A percentile compares a stretch with the other conserved stretches of the same genome.
phyloP scores from a whole-genome alignment of 208 protist genomes.

The Trypanosoma caninum region DNA sequence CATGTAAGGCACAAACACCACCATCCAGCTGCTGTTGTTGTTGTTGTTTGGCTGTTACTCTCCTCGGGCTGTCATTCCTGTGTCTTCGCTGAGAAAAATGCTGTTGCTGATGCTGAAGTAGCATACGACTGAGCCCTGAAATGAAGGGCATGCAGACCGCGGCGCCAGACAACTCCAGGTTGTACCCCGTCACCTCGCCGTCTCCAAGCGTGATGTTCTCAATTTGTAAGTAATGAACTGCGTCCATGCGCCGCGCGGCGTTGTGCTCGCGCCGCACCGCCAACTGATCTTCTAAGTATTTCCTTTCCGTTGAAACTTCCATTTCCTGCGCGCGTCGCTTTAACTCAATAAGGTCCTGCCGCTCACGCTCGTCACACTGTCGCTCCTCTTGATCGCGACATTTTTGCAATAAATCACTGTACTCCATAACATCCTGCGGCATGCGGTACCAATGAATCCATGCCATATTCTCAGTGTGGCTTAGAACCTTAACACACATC shows the following conservation, averaged over 20 bases:
- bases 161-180: constrained; percentile 41
- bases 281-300: constrained; percentile 42
- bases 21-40: constrained; percentile 7
- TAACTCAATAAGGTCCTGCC: constrained; percentile 76
- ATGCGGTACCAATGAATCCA: constrained; percentile 64
- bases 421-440: constrained; percentile 40
- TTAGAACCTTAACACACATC: constrained; percentile 47
- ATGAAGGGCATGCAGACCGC: constrained; percentile 16
- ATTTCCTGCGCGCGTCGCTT: constrained; percentile 79
- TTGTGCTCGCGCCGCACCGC: constrained; percentile 70
- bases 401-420: constrained; percentile 42
- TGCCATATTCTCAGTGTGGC: constrained; percentile 71
- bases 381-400: constrained; percentile 54
- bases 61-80: constrained; percentile 6
- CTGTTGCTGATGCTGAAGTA: constrained; percentile 32
- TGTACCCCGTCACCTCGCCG: constrained; percentile 46
- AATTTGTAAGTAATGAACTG: constrained; percentile 58
- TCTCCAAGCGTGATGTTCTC: constrained; percentile 68
- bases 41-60: not conserved
- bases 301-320: constrained; percentile 47
- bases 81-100: constrained; percentile 21
- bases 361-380: constrained; percentile 71
- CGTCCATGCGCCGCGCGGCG: constrained; percentile 56
- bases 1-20: not conserved
- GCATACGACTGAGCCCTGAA: constrained; percentile 31